A percentile compares a stretch with the other conserved stretches of the same genome.
Evolutionary conservation across 768 basidiomycete genomes (phyloP).

Genomic region (Lentinula boryana): DNA sequence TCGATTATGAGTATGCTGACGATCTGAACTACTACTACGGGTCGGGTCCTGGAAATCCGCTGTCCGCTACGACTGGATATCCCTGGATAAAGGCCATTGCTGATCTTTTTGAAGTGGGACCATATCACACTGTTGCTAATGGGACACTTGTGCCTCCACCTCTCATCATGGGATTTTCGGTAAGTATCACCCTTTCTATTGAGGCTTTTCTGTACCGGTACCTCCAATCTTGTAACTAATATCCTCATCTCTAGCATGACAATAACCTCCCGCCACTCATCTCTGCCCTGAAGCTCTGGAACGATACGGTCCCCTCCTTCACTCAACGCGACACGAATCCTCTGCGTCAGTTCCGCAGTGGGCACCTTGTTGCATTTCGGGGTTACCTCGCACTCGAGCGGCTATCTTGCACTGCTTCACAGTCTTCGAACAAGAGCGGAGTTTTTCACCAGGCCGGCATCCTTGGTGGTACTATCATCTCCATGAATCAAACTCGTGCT

Average conservation of each 20-base stretch:
- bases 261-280: constrained; percentile 38
- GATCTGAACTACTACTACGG: constrained; percentile 44
- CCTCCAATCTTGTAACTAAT: constrained; percentile 8
- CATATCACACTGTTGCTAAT: constrained; percentile 16
- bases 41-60: constrained; percentile 39
- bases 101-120: constrained; percentile 27
- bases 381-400: constrained; percentile 37
- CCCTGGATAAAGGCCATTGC: constrained; percentile 35
- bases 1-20: constrained; percentile 37
- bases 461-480: constrained; percentile 1
- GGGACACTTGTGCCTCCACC: constrained; percentile 29
- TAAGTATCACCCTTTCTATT: constrained; percentile 14
- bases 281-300: constrained; percentile 38
- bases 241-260: constrained; percentile 36
- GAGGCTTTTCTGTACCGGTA: constrained; percentile 7
- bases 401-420: constrained; percentile 23
- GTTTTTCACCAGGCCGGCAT: constrained; percentile 1
- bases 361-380: constrained; percentile 33
- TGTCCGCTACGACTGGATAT: constrained; percentile 30
- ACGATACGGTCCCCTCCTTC: constrained; percentile 22
- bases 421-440: constrained; percentile 8
- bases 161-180: constrained; percentile 38
- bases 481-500: neutral
- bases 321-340: constrained; percentile 23
- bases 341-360: constrained; percentile 28